A percentile compares a stretch with the other conserved stretches of the same genome.
Evolutionary conservation across 371 early-diverging fungal species (phyloP).

Genomic region (Actinomortierella ambigua): DNA sequence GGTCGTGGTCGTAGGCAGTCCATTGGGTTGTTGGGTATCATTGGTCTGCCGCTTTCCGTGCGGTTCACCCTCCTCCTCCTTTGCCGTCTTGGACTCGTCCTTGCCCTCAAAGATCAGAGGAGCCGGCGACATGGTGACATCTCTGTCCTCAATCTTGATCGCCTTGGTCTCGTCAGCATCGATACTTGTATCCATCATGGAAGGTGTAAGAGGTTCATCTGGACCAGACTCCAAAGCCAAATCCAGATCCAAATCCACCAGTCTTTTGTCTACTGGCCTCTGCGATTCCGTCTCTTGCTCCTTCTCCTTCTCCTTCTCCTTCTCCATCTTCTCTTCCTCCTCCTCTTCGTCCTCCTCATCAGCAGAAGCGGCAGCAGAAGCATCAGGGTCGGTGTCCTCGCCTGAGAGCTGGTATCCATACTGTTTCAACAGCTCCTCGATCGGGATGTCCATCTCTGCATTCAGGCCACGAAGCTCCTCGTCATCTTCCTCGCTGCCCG

Average conservation of each 20-base stretch:
- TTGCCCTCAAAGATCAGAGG: slow-evolving; percentile 8
- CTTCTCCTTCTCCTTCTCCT: background rate
- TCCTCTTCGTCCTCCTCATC: slow-evolving; percentile 21
- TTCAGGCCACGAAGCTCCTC: slow-evolving; percentile 55
- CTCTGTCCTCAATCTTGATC: slow-evolving; percentile 12
- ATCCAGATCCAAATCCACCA: slow-evolving; percentile 11
- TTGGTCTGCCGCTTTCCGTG: slow-evolving; percentile 1
- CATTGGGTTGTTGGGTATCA: slow-evolving; percentile 1
- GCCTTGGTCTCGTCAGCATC: background rate
- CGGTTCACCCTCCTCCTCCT: slow-evolving; percentile 8
- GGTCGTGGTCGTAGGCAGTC: too few relatives aligned
- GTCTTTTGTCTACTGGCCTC: slow-evolving; percentile 1
- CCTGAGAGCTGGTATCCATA: slow-evolving; percentile 48
- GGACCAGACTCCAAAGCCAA: too few relatives aligned
- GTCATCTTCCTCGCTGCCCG: slow-evolving; percentile 56
- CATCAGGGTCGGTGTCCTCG: slow-evolving; percentile 27
- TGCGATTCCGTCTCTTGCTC: background rate
- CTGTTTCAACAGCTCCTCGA: slow-evolving; percentile 60
- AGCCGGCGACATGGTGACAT: background rate
- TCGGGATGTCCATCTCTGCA: slow-evolving; percentile 59
- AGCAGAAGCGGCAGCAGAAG: too few relatives aligned
- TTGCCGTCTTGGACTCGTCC: slow-evolving; percentile 4
- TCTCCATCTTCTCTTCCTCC: slow-evolving; percentile 13
- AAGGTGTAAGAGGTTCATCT: too few relatives aligned
- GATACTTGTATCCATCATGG: background rate